phyloP scores from a whole-genome alignment of 2,329 filamentous ascomycete species.

The Botrytis squamosa region DNA sequence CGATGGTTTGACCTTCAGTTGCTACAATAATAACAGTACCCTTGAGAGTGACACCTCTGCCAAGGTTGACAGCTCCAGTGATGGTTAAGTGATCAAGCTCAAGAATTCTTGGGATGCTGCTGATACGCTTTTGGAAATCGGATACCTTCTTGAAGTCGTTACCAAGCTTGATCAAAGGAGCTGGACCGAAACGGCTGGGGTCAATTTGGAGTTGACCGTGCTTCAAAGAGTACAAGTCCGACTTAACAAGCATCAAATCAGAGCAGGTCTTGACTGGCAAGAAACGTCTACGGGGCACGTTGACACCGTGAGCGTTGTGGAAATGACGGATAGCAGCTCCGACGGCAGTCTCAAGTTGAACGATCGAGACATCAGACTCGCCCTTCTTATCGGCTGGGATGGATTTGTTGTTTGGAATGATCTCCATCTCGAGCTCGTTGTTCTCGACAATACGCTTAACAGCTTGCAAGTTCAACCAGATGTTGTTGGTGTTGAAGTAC shows the following conservation, averaged over 20 bases:
- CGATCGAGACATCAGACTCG: conserved; percentile 94
- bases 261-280: conserved; percentile 99
- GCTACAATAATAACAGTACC: conserved; percentile 99
- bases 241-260: conserved; percentile 99
- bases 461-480: conserved; percentile 97
- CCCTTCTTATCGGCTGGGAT: conserved; percentile 99
- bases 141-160: conserved; percentile 99
- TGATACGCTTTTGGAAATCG: conserved; percentile 86
- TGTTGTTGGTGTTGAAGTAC: conserved; percentile 99
- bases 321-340: conserved; percentile 99
- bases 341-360: conserved; percentile 98
- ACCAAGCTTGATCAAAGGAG: conserved; percentile 97
- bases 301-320: conserved; percentile 97
- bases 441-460: conserved; percentile 99
- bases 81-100: conserved; percentile 96
- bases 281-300: conserved; percentile 96
- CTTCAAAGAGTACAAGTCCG: conserved; percentile 96
- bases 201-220: conserved; percentile 98
- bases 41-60: conserved; percentile 93
- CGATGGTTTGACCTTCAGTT: conserved; percentile 95
- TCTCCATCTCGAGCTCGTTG: conserved; percentile 98
- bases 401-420: conserved; percentile 98
- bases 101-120: conserved; percentile 85
- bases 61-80: conserved; percentile 94
- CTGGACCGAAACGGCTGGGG: conserved; percentile 91